Percentiles rank a stretch among this genome's conserved stretches.
phyloP scores from a whole-genome alignment of 108 stramenopile species.

The Bacterosira constricta region DNA sequence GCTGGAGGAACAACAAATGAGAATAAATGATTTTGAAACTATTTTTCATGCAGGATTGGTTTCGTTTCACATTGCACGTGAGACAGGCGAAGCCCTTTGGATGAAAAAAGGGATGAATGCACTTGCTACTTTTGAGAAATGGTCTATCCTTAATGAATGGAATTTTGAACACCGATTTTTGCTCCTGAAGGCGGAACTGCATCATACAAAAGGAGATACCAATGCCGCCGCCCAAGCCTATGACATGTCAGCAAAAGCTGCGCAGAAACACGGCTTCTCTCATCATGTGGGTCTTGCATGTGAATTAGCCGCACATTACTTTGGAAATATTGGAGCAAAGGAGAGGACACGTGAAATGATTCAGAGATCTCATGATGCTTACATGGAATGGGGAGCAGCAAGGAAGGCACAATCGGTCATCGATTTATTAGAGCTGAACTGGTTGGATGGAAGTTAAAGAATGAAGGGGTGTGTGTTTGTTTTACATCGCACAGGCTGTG shows the following conservation, averaged over 20 bases:
- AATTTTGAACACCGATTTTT: constrained; percentile 13
- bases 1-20: neutral
- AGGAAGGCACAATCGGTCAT: constrained; percentile 3
- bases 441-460: no score
- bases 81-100: constrained; percentile 14
- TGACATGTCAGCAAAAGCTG: neutral
- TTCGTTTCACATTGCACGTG: constrained; percentile 17
- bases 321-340: constrained; percentile 14
- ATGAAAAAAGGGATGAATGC: constrained; percentile 16
- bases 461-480: no score
- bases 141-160: neutral
- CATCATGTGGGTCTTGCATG: constrained; percentile 6
- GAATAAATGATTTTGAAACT: constrained; percentile 1
- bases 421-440: neutral
- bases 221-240: constrained; percentile 11
- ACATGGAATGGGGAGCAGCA: constrained; percentile 15
- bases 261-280: neutral
- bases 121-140: constrained; percentile 10
- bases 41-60: constrained; percentile 12
- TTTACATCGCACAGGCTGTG: no score
- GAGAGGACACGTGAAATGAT: constrained; percentile 11
- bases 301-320: constrained; percentile 17
- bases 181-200: constrained; percentile 15
- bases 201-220: constrained; percentile 6
- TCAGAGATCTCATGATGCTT: constrained; percentile 11